Conservation (phyloP, 208 protist species). For the Trypanosoma vivax region DNA sequence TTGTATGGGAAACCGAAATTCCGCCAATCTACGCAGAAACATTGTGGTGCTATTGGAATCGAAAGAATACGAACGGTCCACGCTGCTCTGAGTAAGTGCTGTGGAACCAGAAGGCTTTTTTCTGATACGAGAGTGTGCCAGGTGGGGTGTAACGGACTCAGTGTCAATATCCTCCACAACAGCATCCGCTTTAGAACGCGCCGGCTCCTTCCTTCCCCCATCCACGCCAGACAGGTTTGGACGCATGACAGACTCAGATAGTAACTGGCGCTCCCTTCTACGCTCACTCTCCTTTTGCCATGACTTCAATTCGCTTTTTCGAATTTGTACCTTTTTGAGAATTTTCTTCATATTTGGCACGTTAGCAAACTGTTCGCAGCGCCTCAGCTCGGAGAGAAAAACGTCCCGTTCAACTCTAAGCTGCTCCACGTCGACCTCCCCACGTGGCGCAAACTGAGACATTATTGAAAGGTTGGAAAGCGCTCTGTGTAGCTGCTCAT, state of each 20-base stretch:
- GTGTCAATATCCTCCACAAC: too few relatives aligned
- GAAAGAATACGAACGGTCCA: neutral
- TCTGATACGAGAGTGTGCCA: too few relatives aligned
- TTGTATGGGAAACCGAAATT: constrained; percentile 2
- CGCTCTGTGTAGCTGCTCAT: constrained; percentile 1
- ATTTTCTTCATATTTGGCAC: constrained; percentile 6
- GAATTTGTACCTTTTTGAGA: neutral
- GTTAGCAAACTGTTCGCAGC: neutral
- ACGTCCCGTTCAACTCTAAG: constrained; percentile 10
- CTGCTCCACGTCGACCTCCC: constrained; percentile 6
- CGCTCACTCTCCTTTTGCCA: neutral
- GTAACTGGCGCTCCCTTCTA: neutral
- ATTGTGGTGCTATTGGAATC: neutral
- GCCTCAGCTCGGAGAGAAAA: constrained; percentile 4
- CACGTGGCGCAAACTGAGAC: constrained; percentile 6
- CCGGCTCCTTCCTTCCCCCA: neutral
- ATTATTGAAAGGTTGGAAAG: constrained; percentile 13
- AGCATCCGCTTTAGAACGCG: too few relatives aligned
- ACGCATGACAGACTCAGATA: neutral
- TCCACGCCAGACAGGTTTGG: neutral
- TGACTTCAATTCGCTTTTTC: constrained; percentile 4
- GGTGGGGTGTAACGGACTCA: too few relatives aligned
- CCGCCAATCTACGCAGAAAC: constrained; percentile 3
- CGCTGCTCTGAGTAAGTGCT: neutral
- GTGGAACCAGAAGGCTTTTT: too few relatives aligned